Evolutionary conservation across 139 green algal species (phyloP).

Genomic region (Parachlorella kessleri): DNA sequence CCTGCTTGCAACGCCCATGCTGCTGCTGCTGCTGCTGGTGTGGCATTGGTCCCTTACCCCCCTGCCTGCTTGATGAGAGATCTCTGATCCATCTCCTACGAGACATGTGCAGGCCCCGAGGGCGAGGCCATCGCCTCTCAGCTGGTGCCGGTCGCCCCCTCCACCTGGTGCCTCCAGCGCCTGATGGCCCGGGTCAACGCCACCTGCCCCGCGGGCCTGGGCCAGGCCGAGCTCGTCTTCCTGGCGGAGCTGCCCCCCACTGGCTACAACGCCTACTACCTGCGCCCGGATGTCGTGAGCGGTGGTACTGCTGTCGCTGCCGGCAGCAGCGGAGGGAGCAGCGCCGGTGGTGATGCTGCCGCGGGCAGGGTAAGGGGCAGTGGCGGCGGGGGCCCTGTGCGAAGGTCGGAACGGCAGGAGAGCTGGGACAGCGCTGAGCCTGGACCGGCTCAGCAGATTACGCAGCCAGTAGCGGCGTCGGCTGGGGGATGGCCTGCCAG

Average conservation of each 20-base stretch:
- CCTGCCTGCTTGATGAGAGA: background rate
- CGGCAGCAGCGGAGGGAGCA: too few relatives aligned
- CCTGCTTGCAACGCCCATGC: background rate
- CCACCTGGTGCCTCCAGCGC: conserved; percentile 50
- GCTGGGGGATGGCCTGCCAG: too few relatives aligned
- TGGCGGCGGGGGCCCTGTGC: too few relatives aligned
- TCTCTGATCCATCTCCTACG: background rate
- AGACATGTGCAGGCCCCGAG: conserved; percentile 41
- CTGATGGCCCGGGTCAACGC: conserved; percentile 25
- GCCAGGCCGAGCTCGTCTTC: conserved; percentile 57
- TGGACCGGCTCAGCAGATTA: too few relatives aligned
- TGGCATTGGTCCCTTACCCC: too few relatives aligned
- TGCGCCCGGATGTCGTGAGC: too few relatives aligned
- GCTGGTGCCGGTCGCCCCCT: conserved; percentile 37
- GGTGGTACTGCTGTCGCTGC: too few relatives aligned
- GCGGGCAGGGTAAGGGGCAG: too few relatives aligned
- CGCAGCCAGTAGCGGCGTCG: too few relatives aligned
- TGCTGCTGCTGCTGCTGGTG: background rate
- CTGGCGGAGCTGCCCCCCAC: conserved; percentile 49
- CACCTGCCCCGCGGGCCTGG: conserved; percentile 2
- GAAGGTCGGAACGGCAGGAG: too few relatives aligned
- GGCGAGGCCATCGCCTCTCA: conserved; percentile 39
- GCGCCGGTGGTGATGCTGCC: too few relatives aligned
- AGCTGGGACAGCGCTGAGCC: too few relatives aligned
- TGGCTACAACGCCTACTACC: conserved; percentile 50